Conservation (phyloP, 768 basidiomycete species). For the Suillus subalutaceus region DNA sequence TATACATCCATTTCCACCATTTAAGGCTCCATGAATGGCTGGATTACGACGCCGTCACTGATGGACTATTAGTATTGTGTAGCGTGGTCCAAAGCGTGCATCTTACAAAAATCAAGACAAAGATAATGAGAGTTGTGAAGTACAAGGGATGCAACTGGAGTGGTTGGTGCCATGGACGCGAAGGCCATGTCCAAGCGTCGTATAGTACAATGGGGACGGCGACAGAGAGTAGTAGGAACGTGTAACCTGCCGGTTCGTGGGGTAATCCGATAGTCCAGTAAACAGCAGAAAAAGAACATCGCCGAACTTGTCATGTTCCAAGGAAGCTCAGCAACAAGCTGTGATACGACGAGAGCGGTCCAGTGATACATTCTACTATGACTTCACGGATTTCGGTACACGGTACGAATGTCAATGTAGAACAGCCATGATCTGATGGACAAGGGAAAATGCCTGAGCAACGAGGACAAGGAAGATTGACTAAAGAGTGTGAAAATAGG, state of each 20-base stretch:
- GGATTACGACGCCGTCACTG: conserved; percentile 63
- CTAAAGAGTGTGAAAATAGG: conserved; percentile 25
- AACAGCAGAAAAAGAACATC: conserved; percentile 66
- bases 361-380: conserved; percentile 67
- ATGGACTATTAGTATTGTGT: conserved; percentile 13
- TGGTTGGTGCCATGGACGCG: conserved; percentile 60
- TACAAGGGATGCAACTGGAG: conserved; percentile 63
- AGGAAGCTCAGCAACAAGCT: conserved; percentile 58
- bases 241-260: conserved; percentile 56
- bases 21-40: conserved; percentile 61
- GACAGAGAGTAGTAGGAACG: conserved; percentile 54
- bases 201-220: conserved; percentile 63
- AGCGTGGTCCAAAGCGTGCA: not conserved
- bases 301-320: conserved; percentile 63
- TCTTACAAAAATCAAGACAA: conserved; percentile 57
- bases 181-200: conserved; percentile 61
- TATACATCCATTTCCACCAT: conserved; percentile 77
- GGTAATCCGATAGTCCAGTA: conserved; percentile 70
- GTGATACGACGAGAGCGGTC: conserved; percentile 57
- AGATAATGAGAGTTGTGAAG: conserved; percentile 61
- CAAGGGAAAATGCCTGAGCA: conserved; percentile 53
- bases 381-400: conserved; percentile 70
- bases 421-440: conserved; percentile 66
- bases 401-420: conserved; percentile 57
- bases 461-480: conserved; percentile 58